Evolutionary conservation across 495 filamentous ascomycete genomes (phyloP), one percentile per base, ranked within the genome.

Genomic region (Annulohypoxylon nitens): DNA sequence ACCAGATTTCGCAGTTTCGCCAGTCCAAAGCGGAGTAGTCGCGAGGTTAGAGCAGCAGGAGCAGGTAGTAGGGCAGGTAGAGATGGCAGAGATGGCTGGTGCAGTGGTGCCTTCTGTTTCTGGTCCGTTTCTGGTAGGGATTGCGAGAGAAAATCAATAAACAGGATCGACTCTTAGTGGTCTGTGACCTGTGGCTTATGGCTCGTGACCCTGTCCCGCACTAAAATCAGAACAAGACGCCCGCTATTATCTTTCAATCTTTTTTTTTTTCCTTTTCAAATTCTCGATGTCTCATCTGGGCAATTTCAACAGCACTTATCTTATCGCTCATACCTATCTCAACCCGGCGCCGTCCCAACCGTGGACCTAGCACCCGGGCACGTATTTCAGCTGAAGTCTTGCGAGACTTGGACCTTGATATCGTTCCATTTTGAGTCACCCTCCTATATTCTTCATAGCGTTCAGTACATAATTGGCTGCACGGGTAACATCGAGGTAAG

Each of bases 21-120:
- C 63, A 68, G 20, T 50, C 63, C 63, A 72, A 63, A 73, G 70
- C 70, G 70, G 70, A 73, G 70, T 73, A 73, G 70, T 73, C 53
- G 59, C 65, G 58, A 57, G 48, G 25, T 41, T 4, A 57, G 23
- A n/a, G 20, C 1, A 53, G 20, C 20, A 23, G 20, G 20, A 23
- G 20, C 20, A 23, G 20, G 20, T 23, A 23, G 20, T 23, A 23
- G 20, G 20, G 20, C 20, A 23, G 20, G 20, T 23, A 23, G 20
- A 23, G 20, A 23, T 23, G 20, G 20, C 26, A n/a, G 39, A 51
- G 66, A 55, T 55, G 66, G 66, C 37, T 26, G 66, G 51, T 61
- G 45, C 57, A 23, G 33, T 34, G 18, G 34, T 39, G 20, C 18
- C 12, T 14, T 36, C 34, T 36, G 54, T 39, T 23, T 37, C 57